Percentiles rank a stretch among this genome's conserved stretches.
Conservation (phyloP, 352 stramenopile species). For the Achlya hypogyna region DNA sequence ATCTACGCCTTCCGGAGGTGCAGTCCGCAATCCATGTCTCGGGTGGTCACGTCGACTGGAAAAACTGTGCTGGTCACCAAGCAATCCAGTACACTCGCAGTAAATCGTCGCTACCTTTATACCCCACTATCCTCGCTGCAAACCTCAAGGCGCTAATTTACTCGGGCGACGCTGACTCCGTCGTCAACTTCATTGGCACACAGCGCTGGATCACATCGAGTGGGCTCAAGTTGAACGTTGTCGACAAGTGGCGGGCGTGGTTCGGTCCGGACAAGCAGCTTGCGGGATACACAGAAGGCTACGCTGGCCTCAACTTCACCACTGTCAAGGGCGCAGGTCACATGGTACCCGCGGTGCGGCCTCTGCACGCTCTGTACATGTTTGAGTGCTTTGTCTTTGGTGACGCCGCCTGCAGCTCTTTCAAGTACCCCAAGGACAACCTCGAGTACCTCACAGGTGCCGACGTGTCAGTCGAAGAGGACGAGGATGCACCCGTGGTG, state of each 20-base stretch:
- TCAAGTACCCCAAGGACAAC: conserved; percentile 42
- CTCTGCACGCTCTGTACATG: conserved; percentile 20
- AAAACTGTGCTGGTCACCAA: conserved; percentile 40
- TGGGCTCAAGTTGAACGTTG: conserved; percentile 37
- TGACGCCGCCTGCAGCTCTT: conserved; percentile 32
- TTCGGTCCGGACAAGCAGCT: conserved; percentile 56
- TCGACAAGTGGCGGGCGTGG: conserved; percentile 42
- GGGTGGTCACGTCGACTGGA: conserved; percentile 33
- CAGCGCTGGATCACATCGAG: conserved; percentile 54
- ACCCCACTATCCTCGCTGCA: conserved; percentile 36
- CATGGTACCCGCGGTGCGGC: conserved; percentile 47
- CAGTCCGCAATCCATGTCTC: conserved; percentile 50
- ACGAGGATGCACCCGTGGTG: background rate
- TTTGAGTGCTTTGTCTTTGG: conserved; percentile 23
- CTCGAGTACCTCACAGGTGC: conserved; percentile 27
- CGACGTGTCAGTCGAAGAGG: background rate
- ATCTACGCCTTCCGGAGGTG: conserved; percentile 44
- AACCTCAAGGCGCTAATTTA: conserved; percentile 48
- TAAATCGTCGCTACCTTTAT: conserved; percentile 48
- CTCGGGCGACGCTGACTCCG: conserved; percentile 56
- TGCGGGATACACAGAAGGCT: conserved; percentile 74
- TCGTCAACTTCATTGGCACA: conserved; percentile 59
- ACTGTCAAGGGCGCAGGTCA: conserved; percentile 87
- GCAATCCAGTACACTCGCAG: conserved; percentile 34
- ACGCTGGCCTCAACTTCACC: conserved; percentile 74